phyloP scores from a whole-genome alignment of 169 alveolate species.

The Amoebophrya sp. region DNA sequence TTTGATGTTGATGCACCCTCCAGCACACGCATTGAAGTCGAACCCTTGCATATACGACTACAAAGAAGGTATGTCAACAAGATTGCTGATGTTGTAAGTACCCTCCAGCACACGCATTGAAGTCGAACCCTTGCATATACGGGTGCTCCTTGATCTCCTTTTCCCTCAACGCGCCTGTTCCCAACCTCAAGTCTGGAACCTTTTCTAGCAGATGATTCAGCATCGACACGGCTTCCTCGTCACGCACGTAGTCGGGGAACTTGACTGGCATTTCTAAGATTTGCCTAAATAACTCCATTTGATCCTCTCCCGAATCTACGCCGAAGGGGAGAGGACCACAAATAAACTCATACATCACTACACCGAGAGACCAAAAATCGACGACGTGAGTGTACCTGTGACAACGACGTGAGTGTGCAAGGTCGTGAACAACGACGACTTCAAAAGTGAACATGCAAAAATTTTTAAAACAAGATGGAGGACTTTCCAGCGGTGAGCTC shows the following conservation, averaged over 20 bases:
- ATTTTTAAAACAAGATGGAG: too few relatives aligned
- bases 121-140: slow-evolving; percentile 38
- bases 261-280: slow-evolving; percentile 55
- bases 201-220: slow-evolving; percentile 43
- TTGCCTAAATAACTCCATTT: slow-evolving; percentile 64
- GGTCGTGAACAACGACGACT: too few relatives aligned
- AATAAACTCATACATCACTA: slow-evolving; percentile 75
- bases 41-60: slow-evolving; percentile 36
- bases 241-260: slow-evolving; percentile 56
- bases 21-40: slow-evolving; percentile 22
- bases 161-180: slow-evolving; percentile 47
- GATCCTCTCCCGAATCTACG: slow-evolving; percentile 63
- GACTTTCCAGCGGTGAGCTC: too few relatives aligned
- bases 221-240: slow-evolving; percentile 42
- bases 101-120: slow-evolving; percentile 19
- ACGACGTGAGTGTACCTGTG: too few relatives aligned
- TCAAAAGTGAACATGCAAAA: too few relatives aligned
- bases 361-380: slow-evolving; percentile 82
- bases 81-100: not conserved
- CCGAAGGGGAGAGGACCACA: slow-evolving; percentile 83
- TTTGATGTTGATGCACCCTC: not conserved
- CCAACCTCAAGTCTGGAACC: slow-evolving; percentile 53
- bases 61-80: not conserved
- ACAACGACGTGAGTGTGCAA: too few relatives aligned
- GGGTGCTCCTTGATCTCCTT: slow-evolving; percentile 50